Evolutionary conservation across 1,284 basidiomycete genomes (phyloP).

Genomic region (Pseudozyma hubeiensis): DNA sequence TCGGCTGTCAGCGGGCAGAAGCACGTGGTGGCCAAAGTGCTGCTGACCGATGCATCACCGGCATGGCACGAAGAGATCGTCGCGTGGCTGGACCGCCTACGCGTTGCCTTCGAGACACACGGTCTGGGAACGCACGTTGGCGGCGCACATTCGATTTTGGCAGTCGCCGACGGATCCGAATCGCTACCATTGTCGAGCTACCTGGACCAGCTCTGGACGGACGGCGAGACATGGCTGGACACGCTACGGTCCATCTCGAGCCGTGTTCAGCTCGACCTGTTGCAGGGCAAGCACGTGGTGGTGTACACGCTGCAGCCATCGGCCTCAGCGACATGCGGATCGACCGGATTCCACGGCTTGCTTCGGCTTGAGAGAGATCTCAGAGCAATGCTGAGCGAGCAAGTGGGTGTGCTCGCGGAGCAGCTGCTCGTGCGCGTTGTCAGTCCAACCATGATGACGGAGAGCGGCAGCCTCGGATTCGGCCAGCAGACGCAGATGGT

Average conservation of each 20-base stretch:
- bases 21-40: constrained; percentile 49
- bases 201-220: constrained; percentile 33
- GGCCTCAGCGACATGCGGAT: constrained; percentile 13
- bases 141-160: constrained; percentile 24
- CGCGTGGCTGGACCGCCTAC: constrained; percentile 50
- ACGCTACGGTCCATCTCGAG: constrained; percentile 44
- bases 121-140: constrained; percentile 50
- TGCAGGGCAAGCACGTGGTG: constrained; percentile 52
- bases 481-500: constrained; percentile 24
- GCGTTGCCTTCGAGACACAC: constrained; percentile 34
- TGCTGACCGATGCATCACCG: constrained; percentile 41
- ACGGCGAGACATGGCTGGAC: constrained; percentile 46
- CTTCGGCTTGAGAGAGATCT: constrained; percentile 43
- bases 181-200: constrained; percentile 36
- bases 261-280: constrained; percentile 28
- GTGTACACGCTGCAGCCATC: constrained; percentile 46
- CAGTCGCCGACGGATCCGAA: constrained; percentile 35
- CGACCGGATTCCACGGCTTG: constrained; percentile 28
- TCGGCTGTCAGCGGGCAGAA: constrained; percentile 54
- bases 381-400: constrained; percentile 36
- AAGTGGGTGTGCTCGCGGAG: constrained; percentile 38
- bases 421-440: constrained; percentile 45
- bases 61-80: constrained; percentile 47
- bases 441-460: constrained; percentile 38
- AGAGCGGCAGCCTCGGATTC: constrained; percentile 38